phyloP scores from a whole-genome alignment of 164 flowering plant species.

The Piper betle region DNA sequence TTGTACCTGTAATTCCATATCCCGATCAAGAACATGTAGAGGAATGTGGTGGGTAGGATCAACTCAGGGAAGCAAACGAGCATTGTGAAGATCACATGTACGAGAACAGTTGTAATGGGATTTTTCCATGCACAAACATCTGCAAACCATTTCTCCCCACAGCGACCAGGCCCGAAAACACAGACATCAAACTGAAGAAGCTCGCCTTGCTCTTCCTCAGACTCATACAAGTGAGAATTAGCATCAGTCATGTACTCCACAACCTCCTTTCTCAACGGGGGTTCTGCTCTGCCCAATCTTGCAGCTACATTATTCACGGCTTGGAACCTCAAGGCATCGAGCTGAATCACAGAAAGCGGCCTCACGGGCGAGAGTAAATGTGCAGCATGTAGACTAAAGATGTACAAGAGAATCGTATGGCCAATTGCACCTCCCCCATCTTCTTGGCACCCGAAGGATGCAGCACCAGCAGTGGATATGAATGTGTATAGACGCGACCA shows the following conservation, averaged over 20 bases:
- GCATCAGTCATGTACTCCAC: slow-evolving; percentile 52
- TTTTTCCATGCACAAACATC: slow-evolving; percentile 32
- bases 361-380: slow-evolving; percentile 24
- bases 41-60: slow-evolving; percentile 21
- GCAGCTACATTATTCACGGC: slow-evolving; percentile 24
- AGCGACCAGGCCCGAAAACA: slow-evolving; percentile 14
- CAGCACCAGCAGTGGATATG: slow-evolving; percentile 36
- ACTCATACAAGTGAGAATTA: slow-evolving; percentile 41
- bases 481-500: slow-evolving; percentile 37
- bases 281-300: slow-evolving; percentile 41
- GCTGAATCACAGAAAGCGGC: slow-evolving; percentile 29
- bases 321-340: slow-evolving; percentile 29
- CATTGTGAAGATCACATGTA: slow-evolving; percentile 24
- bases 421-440: slow-evolving; percentile 55
- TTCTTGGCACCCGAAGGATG: slow-evolving; percentile 40
- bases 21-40: slow-evolving; percentile 25
- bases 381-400: slow-evolving; percentile 23
- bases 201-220: slow-evolving; percentile 38
- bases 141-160: slow-evolving; percentile 23
- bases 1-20: slow-evolving; percentile 19
- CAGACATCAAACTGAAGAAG: slow-evolving; percentile 19
- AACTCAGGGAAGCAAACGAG: slow-evolving; percentile 24
- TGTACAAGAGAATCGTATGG: slow-evolving; percentile 35
- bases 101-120: slow-evolving; percentile 23
- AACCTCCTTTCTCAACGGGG: slow-evolving; percentile 36